Evolutionary conservation across 805 yeast species (phyloP).

Genomic region (Isabelozyma pseudorhagii): DNA sequence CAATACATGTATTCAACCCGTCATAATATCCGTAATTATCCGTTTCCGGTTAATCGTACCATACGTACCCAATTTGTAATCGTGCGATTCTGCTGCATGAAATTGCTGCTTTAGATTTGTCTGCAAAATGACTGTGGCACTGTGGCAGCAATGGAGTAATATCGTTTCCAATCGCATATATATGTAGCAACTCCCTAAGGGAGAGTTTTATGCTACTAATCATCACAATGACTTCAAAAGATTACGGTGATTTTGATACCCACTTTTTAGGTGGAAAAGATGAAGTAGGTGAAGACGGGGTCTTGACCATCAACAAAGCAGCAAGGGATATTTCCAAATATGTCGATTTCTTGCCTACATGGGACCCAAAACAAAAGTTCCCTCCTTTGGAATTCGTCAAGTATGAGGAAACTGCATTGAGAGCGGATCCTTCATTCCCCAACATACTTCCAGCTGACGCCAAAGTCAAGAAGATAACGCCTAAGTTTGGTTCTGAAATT

Average conservation of each 20-base stretch:
- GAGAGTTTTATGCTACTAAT: no score
- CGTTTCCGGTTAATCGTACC: no score
- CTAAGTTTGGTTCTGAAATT: constrained; percentile 68
- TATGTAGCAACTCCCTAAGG: no score
- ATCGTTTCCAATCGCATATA: no score
- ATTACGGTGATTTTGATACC: constrained; percentile 37
- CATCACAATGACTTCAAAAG: neutral
- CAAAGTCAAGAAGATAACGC: constrained; percentile 48
- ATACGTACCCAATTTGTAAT: no score
- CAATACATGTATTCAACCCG: no score
- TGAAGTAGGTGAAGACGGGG: constrained; percentile 46
- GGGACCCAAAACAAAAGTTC: constrained; percentile 58
- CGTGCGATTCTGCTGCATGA: no score
- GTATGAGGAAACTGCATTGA: constrained; percentile 56
- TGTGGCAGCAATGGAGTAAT: no score
- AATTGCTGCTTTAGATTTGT: no score
- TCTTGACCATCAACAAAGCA: constrained; percentile 42
- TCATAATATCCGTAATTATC: no score
- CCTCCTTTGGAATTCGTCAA: constrained; percentile 54
- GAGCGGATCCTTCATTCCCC: constrained; percentile 56
- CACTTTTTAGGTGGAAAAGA: constrained; percentile 54
- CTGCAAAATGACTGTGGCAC: no score
- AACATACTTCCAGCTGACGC: constrained; percentile 43
- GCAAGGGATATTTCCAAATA: constrained; percentile 30
- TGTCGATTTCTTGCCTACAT: constrained; percentile 65